Base-by-base conservation (phyloP, 1,284 basidiomycete genomes). In the Ceratobasidium papillatum region DNA sequence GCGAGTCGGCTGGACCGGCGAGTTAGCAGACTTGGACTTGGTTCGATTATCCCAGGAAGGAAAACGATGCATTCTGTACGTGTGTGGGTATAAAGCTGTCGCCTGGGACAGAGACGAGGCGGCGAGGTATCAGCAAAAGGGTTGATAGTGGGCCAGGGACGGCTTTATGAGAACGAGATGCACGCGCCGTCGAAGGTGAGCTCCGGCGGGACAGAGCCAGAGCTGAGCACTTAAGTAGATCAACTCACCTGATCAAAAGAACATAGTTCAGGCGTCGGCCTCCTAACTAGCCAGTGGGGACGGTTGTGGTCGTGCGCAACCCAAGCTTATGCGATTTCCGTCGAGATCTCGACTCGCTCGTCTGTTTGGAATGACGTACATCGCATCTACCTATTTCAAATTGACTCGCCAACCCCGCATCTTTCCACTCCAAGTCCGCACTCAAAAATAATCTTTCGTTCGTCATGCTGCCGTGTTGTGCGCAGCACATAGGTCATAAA, bases 191-290 rank as follows among this genome's bases (percentile, higher is more conserved):
- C 34, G 45, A 68, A 43, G 51, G 32, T 56, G 51, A 68, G 65
- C 65, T 68, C 65, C 65, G 49, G 34, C 17, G 34, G 62, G 62
- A 51, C 22, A 64, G 62, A 36, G 22, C 38, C 11, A 25, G 34
- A 43, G 65, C 64, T 34, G 47, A 52, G 64, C 12, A 32, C 34
- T 68, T 36, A 54, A 25, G 30, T 3, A 45, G 5, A 30, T 52
- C 34, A 68, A 68, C 65, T 68, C 65, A 68, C 65, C 65, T 68
- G 65, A 47, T 68, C 49, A 68, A 56, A 68, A 41, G 9, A 49
- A 54, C 65, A 68, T 68, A 14, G 32, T 43, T 56, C 65, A 68
- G 49, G 30, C 65, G 47, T 27, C 38, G 47, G 63, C 38, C 43
- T 49, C n/a, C 45, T 47, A 63, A 11, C 12, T n/a, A 30, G 52